Conservation (phyloP, 352 stramenopile species). For the Pythium scleroteichum region DNA sequence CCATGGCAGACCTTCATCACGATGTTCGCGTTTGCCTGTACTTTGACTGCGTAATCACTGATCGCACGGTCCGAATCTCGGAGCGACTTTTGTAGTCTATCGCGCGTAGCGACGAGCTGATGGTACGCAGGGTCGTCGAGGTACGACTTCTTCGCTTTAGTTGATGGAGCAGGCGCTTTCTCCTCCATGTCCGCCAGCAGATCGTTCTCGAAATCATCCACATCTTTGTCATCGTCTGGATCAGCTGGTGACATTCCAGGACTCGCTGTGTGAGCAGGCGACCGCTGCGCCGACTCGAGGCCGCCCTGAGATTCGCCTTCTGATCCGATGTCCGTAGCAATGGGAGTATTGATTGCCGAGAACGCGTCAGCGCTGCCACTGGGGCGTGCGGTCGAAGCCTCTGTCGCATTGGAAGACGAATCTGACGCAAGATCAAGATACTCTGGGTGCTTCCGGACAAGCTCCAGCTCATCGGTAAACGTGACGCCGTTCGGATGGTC, state of each 20-base stretch:
- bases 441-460: conserved; percentile 81
- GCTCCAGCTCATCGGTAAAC: conserved; percentile 80
- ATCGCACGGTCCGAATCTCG: conserved; percentile 68
- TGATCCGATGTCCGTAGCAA: conserved; percentile 66
- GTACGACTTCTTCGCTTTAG: conserved; percentile 34
- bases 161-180: conserved; percentile 32
- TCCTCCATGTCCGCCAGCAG: conserved; percentile 74
- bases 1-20: conserved; percentile 64
- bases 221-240: conserved; percentile 69
- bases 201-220: conserved; percentile 79
- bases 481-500: conserved; percentile 68
- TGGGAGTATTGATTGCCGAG: conserved; percentile 70
- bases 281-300: conserved; percentile 63
- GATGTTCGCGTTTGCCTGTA: conserved; percentile 78
- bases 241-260: conserved; percentile 46
- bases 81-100: conserved; percentile 68
- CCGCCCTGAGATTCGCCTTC: conserved; percentile 64
- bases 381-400: conserved; percentile 22
- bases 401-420: conserved; percentile 39
- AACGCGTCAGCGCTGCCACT: conserved; percentile 30
- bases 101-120: conserved; percentile 58
- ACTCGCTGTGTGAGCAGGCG: conserved; percentile 56
- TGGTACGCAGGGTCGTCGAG: conserved; percentile 67
- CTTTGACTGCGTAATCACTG: conserved; percentile 60
- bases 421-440: conserved; percentile 68